Percentiles rank a stretch among this genome's conserved stretches.
Conservation (phyloP, 345 rosid species). For the Crucihimalaya himalaica region DNA sequence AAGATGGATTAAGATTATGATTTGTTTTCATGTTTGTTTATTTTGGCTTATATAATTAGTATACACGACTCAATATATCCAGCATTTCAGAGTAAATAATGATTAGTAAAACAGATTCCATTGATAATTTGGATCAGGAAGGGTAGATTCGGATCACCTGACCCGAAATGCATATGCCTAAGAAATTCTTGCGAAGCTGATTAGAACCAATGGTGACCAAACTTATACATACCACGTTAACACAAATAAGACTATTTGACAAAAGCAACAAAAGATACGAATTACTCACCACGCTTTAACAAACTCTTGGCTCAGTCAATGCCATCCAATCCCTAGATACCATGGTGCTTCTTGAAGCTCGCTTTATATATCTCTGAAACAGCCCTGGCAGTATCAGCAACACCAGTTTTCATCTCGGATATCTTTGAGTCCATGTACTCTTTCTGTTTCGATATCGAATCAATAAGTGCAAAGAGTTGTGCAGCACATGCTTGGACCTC, state of each 20-base stretch:
- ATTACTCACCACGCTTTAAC: not conserved
- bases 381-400: slow-evolving; percentile 52
- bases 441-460: slow-evolving; percentile 66
- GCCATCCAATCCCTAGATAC: slow-evolving; percentile 14
- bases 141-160: not conserved
- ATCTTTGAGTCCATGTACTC: slow-evolving; percentile 61
- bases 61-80: too few species aligned
- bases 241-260: not conserved
- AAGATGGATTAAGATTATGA: too few species aligned
- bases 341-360: slow-evolving; percentile 23
- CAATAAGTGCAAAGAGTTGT: slow-evolving; percentile 60
- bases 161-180: not conserved
- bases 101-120: too few species aligned
- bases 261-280: not conserved
- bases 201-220: not conserved
- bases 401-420: slow-evolving; percentile 50
- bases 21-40: too few species aligned
- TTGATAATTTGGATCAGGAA: not conserved
- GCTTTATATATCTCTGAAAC: slow-evolving; percentile 52
- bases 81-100: too few species aligned
- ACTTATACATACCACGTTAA: not conserved
- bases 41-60: too few species aligned
- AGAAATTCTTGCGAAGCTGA: not conserved
- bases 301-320: slow-evolving; percentile 9
- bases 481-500: slow-evolving; percentile 55